Percentiles rank a stretch among this genome's conserved stretches.
phyloP scores from a whole-genome alignment of 768 basidiomycete genomes.

The Nidularia sp. region DNA sequence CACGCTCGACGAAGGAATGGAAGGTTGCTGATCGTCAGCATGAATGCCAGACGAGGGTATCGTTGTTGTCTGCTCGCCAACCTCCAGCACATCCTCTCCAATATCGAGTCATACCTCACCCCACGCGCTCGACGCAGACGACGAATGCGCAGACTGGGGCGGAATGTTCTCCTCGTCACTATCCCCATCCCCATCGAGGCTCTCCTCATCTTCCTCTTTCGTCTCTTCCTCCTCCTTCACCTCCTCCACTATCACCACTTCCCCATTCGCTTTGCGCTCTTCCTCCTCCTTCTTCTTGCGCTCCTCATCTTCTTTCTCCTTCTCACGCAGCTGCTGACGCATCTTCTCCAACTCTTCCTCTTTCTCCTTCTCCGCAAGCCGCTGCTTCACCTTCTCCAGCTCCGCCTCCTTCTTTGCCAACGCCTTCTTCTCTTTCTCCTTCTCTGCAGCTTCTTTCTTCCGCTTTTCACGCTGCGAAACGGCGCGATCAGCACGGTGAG shows the following conservation, averaged over 20 bases:
- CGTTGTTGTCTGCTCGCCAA: background rate
- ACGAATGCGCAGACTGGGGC: constrained; percentile 18
- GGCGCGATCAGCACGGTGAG: background rate
- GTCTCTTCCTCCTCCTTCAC: constrained; percentile 16
- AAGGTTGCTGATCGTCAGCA: constrained; percentile 27
- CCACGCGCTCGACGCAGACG: constrained; percentile 6
- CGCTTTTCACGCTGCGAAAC: constrained; percentile 40
- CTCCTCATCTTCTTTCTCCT: constrained; percentile 30
- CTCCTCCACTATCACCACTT: constrained; percentile 18
- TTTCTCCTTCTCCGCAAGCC: constrained; percentile 50
- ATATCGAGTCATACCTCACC: constrained; percentile 15
- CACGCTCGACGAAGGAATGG: background rate
- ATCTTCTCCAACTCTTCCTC: constrained; percentile 38
- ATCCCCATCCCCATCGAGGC: constrained; percentile 18
- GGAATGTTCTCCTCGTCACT: constrained; percentile 35
- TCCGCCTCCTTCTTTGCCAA: constrained; percentile 64
- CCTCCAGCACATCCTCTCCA: background rate
- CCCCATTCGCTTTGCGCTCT: constrained; percentile 14
- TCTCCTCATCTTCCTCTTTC: constrained; percentile 18
- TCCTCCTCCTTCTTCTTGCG: constrained; percentile 17
- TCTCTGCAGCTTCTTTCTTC: constrained; percentile 49
- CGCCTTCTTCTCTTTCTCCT: constrained; percentile 58
- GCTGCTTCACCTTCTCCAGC: constrained; percentile 46
- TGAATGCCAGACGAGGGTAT: constrained; percentile 13
- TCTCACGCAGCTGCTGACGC: constrained; percentile 38